phyloP scores from a whole-genome alignment of 495 filamentous ascomycete genomes.

The Trichoderma parareesei region DNA sequence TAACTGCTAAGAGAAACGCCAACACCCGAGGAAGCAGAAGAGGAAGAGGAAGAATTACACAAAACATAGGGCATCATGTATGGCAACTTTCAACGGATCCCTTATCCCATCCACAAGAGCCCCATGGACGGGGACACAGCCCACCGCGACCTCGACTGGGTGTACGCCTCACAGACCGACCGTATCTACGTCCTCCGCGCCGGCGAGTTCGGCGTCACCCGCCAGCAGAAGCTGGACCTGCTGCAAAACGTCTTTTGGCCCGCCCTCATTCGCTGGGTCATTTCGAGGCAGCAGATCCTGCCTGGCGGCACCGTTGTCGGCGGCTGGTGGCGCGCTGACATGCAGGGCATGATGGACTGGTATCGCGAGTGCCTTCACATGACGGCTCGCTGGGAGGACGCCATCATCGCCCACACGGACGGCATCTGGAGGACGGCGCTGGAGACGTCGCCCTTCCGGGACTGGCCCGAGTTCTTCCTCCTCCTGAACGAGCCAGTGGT shows the following conservation, averaged over 20 bases:
- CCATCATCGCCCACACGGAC: constrained; percentile 6
- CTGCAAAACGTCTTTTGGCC: neutral
- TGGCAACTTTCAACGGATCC: neutral
- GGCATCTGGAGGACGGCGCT: constrained; percentile 7
- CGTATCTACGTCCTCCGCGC: constrained; percentile 1
- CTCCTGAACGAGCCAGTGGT: neutral
- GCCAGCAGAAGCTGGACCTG: constrained; percentile 1
- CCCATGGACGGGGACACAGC: constrained; percentile 6
- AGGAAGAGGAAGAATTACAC: neutral
- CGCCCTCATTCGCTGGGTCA: neutral
- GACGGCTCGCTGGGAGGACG: constrained; percentile 3
- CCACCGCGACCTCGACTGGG: neutral
- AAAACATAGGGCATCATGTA: neutral
- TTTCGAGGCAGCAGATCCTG: constrained; percentile 1
- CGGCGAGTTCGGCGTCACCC: constrained; percentile 1
- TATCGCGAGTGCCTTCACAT: constrained; percentile 7
- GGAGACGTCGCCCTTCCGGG: neutral
- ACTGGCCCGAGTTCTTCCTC: constrained; percentile 8
- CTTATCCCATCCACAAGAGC: constrained; percentile 1
- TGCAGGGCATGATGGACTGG: constrained; percentile 9
- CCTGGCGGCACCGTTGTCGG: constrained; percentile 1
- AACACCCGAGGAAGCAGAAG: neutral
- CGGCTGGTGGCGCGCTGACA: constrained; percentile 7
- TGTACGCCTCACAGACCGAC: neutral
- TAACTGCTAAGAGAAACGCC: neutral